Conservation (phyloP, 768 basidiomycete species). For the Russula earlei region DNA sequence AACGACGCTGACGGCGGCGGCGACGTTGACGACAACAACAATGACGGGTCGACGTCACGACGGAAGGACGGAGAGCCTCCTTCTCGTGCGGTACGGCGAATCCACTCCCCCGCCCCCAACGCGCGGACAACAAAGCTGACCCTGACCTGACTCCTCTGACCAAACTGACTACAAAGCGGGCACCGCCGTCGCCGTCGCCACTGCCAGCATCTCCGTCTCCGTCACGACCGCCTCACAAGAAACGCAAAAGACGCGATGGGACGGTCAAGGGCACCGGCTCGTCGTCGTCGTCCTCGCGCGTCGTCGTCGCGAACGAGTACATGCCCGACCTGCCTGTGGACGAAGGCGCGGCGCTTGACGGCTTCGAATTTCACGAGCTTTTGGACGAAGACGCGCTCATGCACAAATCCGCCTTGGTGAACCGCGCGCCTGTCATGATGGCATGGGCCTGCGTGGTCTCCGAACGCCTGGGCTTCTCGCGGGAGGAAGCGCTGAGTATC, state of each 20-base stretch:
- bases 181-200: no score
- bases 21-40: no score
- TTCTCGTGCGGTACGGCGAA: no score
- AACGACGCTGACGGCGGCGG: background rate
- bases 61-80: no score
- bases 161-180: no score
- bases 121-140: no score
- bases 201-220: no score
- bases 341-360: constrained; percentile 42
- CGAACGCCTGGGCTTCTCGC: constrained; percentile 75
- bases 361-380: constrained; percentile 63
- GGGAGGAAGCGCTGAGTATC: constrained; percentile 87
- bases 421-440: constrained; percentile 91
- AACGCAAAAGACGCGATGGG: constrained; percentile 40
- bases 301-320: constrained; percentile 43
- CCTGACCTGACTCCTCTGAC: no score
- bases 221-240: constrained; percentile 41
- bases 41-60: no score
- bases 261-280: constrained; percentile 16
- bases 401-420: constrained; percentile 57
- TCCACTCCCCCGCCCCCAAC: no score
- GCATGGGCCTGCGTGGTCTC: constrained; percentile 88
- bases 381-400: constrained; percentile 61
- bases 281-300: constrained; percentile 21
- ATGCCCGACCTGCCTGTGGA: constrained; percentile 44